A percentile compares a stretch with the other conserved stretches of the same genome.
These are phyloP conservation scores for Simplicillium sp. DNA, from an alignment of 2,329 filamentous ascomycete species.

Conservation along the genomic window DNA sequence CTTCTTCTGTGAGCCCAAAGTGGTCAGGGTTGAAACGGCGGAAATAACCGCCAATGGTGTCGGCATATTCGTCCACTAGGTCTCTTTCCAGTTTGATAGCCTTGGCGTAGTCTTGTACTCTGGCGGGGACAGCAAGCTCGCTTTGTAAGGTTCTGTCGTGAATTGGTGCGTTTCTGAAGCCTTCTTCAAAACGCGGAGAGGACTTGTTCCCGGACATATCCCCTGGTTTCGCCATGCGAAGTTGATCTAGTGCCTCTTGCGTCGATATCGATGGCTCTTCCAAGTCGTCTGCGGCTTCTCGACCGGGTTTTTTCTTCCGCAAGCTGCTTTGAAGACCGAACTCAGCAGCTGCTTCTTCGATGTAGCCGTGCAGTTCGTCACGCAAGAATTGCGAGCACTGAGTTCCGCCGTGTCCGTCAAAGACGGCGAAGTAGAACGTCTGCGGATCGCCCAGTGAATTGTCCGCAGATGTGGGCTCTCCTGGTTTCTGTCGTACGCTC, in stretches of 20 bases:
- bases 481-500: conserved; percentile 40
- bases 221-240: conserved; percentile 40
- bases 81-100: conserved; percentile 60
- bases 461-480: conserved; percentile 60
- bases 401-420: conserved; percentile 87
- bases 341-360: conserved; percentile 68
- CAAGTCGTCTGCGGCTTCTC: conserved; percentile 18
- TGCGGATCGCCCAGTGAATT: conserved; percentile 82
- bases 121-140: conserved; percentile 34
- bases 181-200: not conserved
- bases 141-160: conserved; percentile 27
- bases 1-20: conserved; percentile 41
- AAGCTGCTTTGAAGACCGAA: conserved; percentile 76
- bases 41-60: conserved; percentile 88
- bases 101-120: conserved; percentile 45
- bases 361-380: conserved; percentile 77
- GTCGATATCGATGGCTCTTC: conserved; percentile 21
- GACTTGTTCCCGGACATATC: conserved; percentile 22
- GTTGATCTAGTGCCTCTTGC: conserved; percentile 17
- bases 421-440: conserved; percentile 94
- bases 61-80: conserved; percentile 69
- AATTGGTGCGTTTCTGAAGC: conserved; percentile 22
- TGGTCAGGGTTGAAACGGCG: conserved; percentile 76
- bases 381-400: conserved; percentile 83
- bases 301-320: conserved; percentile 29